Evolutionary conservation across 208 protist species (phyloP), one percentile per base, ranked within the genome.

Genomic region (Leishmania lainsoni): DNA sequence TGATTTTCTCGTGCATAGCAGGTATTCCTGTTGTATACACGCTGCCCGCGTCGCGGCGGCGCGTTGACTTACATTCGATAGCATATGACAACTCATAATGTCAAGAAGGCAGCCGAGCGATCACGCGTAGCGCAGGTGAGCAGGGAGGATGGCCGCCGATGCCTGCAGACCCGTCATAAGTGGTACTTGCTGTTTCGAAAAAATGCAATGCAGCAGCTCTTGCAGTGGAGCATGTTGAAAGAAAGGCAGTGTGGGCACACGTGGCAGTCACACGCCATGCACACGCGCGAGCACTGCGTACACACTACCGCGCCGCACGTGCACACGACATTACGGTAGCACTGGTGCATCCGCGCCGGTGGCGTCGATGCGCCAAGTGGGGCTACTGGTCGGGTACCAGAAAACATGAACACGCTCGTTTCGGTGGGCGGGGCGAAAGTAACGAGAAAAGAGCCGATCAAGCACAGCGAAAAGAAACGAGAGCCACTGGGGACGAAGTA

Each of bases 221-320:
- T 89, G 83, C 92, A 96, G 77, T 95, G 92, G n/a, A 83, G 83
- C 90, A 94, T 93, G 48, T 83, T 82, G 5, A 85, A 58, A 9
- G 88, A 81, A 32, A 96, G 77, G 71, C 92, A 97, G 51, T 80
- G 68, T 16, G 76, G 56, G 49, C 94, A 97, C 14, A 94, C 90
- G 39, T 90, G 82, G 42, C 69, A 70, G 77, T 97, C 92, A 69
- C 94, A 97, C 22, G 89, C 87, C 51, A 87, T 73, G 74, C 94
- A 97, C 8, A 94, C 76, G 49, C 91, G 81, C 20, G 91, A 86
- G 72, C 93, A 97, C 66, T 72, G 81, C 17, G 83, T 79, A 76
- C 93, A 97, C 39, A 91, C 80, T 12, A 81, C 65, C 5, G 80
- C 76, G 2, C 92, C 92, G 78, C 94, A 97, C 17, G 68, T 65